Evolutionary conservation across 2,329 filamentous ascomycete species (phyloP).

Genomic region (Colletotrichum theobromicola): DNA sequence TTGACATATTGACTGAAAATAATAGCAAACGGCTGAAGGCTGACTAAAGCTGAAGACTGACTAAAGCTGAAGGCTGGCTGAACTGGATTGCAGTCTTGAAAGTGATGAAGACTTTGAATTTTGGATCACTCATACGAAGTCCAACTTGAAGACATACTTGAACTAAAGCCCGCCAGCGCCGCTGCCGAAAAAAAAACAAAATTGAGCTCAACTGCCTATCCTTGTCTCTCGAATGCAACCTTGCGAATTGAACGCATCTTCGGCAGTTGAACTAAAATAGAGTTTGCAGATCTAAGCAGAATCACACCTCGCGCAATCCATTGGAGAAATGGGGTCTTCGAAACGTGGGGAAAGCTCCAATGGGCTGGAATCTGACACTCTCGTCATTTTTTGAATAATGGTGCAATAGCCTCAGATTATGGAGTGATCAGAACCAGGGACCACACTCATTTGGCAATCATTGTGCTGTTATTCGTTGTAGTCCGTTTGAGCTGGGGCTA

Average conservation of each 20-base stretch:
- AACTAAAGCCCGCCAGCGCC: background rate
- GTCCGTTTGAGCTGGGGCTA: background rate
- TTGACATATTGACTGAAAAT: background rate
- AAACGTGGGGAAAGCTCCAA: background rate
- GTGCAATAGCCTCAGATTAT: background rate
- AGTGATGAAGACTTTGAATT: background rate
- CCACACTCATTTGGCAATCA: background rate
- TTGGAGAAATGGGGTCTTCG: background rate
- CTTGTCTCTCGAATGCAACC: no score
- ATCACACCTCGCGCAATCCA: background rate
- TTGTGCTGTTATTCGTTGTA: background rate
- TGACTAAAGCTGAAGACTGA: background rate
- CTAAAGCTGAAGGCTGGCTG: background rate
- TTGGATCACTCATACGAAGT: background rate
- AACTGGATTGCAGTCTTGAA: background rate
- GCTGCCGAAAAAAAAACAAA: background rate
- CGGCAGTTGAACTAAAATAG: background rate
- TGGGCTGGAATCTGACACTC: background rate
- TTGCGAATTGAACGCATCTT: background rate
- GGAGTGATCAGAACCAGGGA: background rate
- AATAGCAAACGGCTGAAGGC: background rate
- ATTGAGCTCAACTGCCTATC: background rate
- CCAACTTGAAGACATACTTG: background rate
- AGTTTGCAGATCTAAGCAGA: background rate
- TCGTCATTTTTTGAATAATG: conserved; percentile 3